phyloP scores from a whole-genome alignment of 2,329 filamentous ascomycete genomes.

The Calonectria naviculata region DNA sequence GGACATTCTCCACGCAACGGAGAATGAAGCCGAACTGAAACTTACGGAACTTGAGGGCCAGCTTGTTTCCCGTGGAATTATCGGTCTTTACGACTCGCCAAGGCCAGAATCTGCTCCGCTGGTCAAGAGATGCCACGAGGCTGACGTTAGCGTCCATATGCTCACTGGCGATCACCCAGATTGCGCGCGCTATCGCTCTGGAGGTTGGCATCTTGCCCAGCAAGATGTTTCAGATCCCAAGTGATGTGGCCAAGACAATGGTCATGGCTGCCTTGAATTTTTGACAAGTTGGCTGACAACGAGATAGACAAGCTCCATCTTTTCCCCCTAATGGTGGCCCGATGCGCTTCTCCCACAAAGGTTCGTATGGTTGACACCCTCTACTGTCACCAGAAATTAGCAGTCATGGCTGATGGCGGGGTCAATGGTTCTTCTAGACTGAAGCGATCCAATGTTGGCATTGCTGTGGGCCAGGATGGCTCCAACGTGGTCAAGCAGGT shows the following conservation, averaged over 20 bases:
- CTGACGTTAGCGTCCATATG: conserved; percentile 75
- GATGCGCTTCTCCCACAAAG: conserved; percentile 78
- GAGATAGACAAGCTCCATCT: conserved; percentile 73
- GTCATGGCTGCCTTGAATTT: conserved; percentile 77
- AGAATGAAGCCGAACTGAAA: conserved; percentile 55
- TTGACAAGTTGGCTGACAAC: conserved; percentile 72
- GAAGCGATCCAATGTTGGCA: conserved; percentile 76
- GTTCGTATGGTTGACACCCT: conserved; percentile 81
- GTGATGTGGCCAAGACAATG: conserved; percentile 68
- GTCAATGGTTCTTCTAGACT: conserved; percentile 78
- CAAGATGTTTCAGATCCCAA: conserved; percentile 61
- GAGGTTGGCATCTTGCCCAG: conserved; percentile 71
- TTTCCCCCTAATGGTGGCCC: conserved; percentile 74
- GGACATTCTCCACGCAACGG: conserved; percentile 48
- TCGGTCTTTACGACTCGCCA: conserved; percentile 80
- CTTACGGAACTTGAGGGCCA: conserved; percentile 69
- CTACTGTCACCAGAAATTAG: conserved; percentile 72
- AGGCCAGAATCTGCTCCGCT: conserved; percentile 73
- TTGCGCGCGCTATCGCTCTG: conserved; percentile 71
- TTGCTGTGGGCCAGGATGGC: conserved; percentile 76
- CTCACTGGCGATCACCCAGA: conserved; percentile 76
- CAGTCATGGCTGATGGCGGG: conserved; percentile 79
- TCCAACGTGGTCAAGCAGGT: conserved; percentile 79
- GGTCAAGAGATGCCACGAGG: conserved; percentile 67
- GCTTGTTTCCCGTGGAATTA: conserved; percentile 74